Conservation (phyloP, 345 rosid species). For the Bruguiera gymnorhiza region DNA sequence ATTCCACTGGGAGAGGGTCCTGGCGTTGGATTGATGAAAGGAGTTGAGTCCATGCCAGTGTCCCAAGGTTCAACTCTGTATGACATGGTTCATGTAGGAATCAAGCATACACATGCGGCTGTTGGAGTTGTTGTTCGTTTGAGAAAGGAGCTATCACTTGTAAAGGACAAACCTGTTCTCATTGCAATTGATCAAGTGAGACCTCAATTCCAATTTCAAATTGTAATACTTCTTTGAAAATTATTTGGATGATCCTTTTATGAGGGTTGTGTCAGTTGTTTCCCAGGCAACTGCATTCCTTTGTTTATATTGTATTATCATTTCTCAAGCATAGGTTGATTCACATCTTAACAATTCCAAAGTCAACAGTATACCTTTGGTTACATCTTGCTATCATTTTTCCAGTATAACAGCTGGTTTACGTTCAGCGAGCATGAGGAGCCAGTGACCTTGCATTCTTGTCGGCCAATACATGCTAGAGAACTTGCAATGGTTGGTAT, state of each 20-base stretch:
- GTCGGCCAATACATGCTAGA: slow-evolving; percentile 75
- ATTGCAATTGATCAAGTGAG: slow-evolving; percentile 95
- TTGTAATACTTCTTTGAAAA: background rate
- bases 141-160: slow-evolving; percentile 84
- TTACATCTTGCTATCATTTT: slow-evolving; percentile 25
- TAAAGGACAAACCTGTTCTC: slow-evolving; percentile 83
- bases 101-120: slow-evolving; percentile 76
- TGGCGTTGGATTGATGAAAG: slow-evolving; percentile 88
- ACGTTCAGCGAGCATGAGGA: slow-evolving; percentile 94
- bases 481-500: slow-evolving; percentile 80
- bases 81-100: slow-evolving; percentile 78
- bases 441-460: slow-evolving; percentile 67
- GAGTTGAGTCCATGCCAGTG: slow-evolving; percentile 54
- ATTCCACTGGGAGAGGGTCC: slow-evolving; percentile 88
- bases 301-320: too few relatives aligned
- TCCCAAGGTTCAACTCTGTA: slow-evolving; percentile 67
- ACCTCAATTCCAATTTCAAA: slow-evolving; percentile 6
- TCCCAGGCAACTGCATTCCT: too few relatives aligned
- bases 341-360: background rate
- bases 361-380: slow-evolving; percentile 3
- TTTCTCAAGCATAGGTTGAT: too few relatives aligned
- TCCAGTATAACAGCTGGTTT: slow-evolving; percentile 93
- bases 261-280: too few relatives aligned
- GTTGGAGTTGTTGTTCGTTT: slow-evolving; percentile 75
- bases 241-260: background rate